phyloP scores from a whole-genome alignment of 495 filamentous ascomycete genomes.

The Aspergillus wentii region DNA sequence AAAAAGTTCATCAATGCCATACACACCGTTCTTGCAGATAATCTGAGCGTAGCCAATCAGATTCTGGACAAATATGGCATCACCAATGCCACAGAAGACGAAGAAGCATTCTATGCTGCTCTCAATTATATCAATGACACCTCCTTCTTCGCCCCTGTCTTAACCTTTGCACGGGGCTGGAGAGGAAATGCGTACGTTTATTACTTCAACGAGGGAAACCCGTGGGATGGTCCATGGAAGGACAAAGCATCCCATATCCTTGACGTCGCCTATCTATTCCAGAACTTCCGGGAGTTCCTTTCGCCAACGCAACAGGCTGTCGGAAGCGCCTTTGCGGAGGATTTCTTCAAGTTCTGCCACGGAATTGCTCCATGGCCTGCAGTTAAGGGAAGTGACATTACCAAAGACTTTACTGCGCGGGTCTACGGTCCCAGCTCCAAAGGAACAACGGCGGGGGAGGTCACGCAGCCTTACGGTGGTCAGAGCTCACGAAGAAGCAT shows the following conservation, averaged over 20 bases:
- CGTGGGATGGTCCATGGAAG: constrained; percentile 43
- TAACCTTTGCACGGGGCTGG: constrained; percentile 30
- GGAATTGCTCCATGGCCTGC: constrained; percentile 34
- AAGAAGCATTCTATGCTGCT: constrained; percentile 23
- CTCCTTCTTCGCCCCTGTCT: constrained; percentile 30
- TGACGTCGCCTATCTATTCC: constrained; percentile 42
- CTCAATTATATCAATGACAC: constrained; percentile 37
- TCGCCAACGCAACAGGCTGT: constrained; percentile 21
- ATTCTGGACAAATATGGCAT: constrained; percentile 31
- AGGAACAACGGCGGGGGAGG: constrained; percentile 3
- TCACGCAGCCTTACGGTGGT: constrained; percentile 14
- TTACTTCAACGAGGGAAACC: constrained; percentile 45
- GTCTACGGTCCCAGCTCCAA: constrained; percentile 22
- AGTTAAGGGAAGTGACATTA: constrained; percentile 9
- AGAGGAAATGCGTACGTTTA: constrained; percentile 38
- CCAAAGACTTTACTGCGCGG: constrained; percentile 16
- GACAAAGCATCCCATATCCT: constrained; percentile 37
- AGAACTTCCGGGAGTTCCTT: constrained; percentile 38
- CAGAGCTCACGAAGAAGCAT: constrained; percentile 17
- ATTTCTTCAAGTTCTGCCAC: constrained; percentile 41
- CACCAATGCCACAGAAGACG: constrained; percentile 20
- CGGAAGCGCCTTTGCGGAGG: constrained; percentile 30
- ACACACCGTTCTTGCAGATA: constrained; percentile 9
- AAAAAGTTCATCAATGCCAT: constrained; percentile 24
- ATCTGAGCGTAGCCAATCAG: constrained; percentile 12